Percentiles rank a stretch among this genome's conserved stretches.
Conservation (phyloP, 2,329 filamentous ascomycete genomes). For the Colletotrichum shisoi region DNA sequence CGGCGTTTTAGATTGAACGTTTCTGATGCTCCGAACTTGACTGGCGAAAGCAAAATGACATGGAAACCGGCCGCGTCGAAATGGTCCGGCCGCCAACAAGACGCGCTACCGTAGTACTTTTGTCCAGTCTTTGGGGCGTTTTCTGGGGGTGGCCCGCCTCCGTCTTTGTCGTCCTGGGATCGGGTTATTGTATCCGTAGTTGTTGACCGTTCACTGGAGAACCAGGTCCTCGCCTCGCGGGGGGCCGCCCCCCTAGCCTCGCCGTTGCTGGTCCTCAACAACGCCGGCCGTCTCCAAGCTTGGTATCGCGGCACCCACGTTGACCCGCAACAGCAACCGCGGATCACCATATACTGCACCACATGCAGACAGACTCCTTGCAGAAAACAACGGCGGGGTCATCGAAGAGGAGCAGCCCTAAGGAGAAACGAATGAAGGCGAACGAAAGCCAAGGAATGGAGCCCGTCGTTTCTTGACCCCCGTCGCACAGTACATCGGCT, state of each 20-base stretch:
- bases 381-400: conserved; percentile 10
- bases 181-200: background rate
- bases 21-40: conserved; percentile 37
- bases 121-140: conserved; percentile 3
- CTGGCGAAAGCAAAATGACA: conserved; percentile 15
- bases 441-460: conserved; percentile 19
- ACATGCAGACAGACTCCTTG: conserved; percentile 10
- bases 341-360: conserved; percentile 28
- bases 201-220: conserved; percentile 5
- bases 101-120: background rate
- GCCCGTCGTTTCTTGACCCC: background rate
- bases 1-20: conserved; percentile 38
- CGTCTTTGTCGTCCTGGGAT: conserved; percentile 1
- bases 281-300: conserved; percentile 6
- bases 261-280: background rate
- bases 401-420: conserved; percentile 4
- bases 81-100: conserved; percentile 19
- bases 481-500: background rate
- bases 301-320: conserved; percentile 24
- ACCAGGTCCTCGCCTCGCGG: background rate
- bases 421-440: conserved; percentile 12
- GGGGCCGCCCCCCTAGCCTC: conserved; percentile 6
- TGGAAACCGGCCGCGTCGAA: conserved; percentile 21
- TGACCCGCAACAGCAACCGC: conserved; percentile 34
- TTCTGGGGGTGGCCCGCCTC: background rate